Conservation (phyloP, 805 yeast genomes). For the Metschnikowia aberdeeniae region DNA sequence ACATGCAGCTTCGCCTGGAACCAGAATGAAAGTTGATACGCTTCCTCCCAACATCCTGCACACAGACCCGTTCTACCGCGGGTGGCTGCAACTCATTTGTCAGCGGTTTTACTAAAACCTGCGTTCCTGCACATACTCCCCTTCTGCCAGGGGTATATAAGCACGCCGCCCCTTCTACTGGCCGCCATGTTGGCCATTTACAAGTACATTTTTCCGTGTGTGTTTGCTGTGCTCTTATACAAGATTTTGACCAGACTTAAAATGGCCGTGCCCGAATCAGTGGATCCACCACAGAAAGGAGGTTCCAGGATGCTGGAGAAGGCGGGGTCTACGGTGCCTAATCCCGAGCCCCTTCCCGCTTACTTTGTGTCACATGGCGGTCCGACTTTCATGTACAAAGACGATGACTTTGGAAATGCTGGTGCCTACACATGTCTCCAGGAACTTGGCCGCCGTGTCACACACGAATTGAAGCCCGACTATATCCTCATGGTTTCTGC, state of each 20-base stretch:
- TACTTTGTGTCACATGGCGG: slow-evolving; percentile 82
- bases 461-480: slow-evolving; percentile 52
- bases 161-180: not conserved
- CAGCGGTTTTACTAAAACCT: not conserved
- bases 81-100: not conserved
- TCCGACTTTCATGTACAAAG: slow-evolving; percentile 64
- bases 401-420: slow-evolving; percentile 47
- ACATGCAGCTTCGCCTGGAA: too few species aligned
- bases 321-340: not conserved
- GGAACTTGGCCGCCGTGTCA: slow-evolving; percentile 50
- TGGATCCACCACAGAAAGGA: not conserved
- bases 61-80: too few species aligned
- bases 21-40: too few species aligned
- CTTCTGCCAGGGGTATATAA: not conserved
- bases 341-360: slow-evolving; percentile 44
- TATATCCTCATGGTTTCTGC: slow-evolving; percentile 67
- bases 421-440: slow-evolving; percentile 58
- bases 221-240: not conserved
- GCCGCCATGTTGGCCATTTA: not conserved
- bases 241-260: not conserved
- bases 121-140: not conserved
- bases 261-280: not conserved
- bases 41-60: too few species aligned
- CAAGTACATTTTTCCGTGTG: not conserved
- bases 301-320: not conserved